Conservation (phyloP, 108 stramenopile species). For the Schizochytrium sp. region DNA sequence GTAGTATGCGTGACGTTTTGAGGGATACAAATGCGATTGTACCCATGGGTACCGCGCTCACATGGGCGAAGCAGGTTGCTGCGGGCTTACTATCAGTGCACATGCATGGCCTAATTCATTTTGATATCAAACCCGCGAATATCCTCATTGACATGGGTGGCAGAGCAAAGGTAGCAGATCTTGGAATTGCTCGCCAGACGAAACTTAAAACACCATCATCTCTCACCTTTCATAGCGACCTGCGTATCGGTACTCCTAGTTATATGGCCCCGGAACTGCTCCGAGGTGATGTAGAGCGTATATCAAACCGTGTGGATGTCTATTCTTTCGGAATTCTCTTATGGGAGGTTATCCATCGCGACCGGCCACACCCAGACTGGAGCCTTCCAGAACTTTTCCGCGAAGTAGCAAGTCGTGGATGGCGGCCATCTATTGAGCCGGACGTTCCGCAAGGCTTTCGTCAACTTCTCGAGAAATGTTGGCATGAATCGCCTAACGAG, state of each 20-base stretch:
- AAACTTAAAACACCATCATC: background rate
- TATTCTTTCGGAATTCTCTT: slow-evolving; percentile 26
- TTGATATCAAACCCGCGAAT: slow-evolving; percentile 67
- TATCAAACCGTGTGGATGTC: slow-evolving; percentile 43
- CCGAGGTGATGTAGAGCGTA: background rate
- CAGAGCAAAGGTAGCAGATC: slow-evolving; percentile 56
- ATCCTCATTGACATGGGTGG: slow-evolving; percentile 46
- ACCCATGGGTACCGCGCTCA: slow-evolving; percentile 64
- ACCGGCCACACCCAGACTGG: slow-evolving; percentile 45
- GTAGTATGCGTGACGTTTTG: slow-evolving; percentile 40
- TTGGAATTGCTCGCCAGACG: slow-evolving; percentile 48
- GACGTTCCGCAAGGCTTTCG: background rate
- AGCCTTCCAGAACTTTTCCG: slow-evolving; percentile 43
- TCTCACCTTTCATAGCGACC: slow-evolving; percentile 3
- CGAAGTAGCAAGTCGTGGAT: background rate
- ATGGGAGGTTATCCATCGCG: background rate
- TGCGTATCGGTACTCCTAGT: slow-evolving; percentile 68
- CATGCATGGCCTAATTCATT: slow-evolving; percentile 79
- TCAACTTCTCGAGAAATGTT: background rate
- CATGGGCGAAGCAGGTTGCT: slow-evolving; percentile 78
- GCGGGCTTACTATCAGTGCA: slow-evolving; percentile 72
- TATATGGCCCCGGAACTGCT: slow-evolving; percentile 74
- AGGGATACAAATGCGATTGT: background rate
- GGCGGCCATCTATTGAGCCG: slow-evolving; percentile 32
- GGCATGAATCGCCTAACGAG: background rate